phyloP scores from a whole-genome alignment of 1,139 yeast genomes.

The Suhomyces bokatorum region DNA sequence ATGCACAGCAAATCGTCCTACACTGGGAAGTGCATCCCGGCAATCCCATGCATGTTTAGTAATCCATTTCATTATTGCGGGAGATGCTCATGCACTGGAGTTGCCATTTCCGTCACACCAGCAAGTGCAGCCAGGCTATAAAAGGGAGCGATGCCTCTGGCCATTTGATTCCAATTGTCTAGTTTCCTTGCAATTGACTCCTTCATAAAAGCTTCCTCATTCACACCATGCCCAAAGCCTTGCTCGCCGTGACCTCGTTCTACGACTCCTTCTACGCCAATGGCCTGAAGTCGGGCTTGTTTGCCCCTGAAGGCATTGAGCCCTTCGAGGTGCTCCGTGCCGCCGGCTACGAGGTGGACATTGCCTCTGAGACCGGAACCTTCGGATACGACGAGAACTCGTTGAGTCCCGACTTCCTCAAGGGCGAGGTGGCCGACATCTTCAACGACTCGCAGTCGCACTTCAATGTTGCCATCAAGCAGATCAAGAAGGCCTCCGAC shows the following conservation, averaged over 20 bases:
- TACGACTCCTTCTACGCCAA: constrained; percentile 21
- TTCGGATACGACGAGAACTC: constrained; percentile 25
- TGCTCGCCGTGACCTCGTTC: constrained; percentile 22
- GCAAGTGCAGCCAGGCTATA: too few species aligned
- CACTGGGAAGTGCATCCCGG: too few species aligned
- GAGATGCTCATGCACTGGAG: too few species aligned
- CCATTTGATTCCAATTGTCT: too few species aligned
- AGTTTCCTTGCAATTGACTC: too few species aligned
- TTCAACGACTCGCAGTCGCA: constrained; percentile 17
- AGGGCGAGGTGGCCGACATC: constrained; percentile 16
- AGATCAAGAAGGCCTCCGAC: constrained; percentile 19
- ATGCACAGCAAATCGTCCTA: too few species aligned
- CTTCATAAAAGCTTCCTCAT: background rate
- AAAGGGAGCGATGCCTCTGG: too few species aligned
- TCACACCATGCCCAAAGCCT: constrained; percentile 18
- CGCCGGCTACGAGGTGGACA: constrained; percentile 21
- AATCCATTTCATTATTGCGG: too few species aligned
- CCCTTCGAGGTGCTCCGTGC: constrained; percentile 20
- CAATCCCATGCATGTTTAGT: too few species aligned
- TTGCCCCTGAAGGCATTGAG: constrained; percentile 22
- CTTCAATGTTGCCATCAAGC: constrained; percentile 16
- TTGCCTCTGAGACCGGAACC: constrained; percentile 25
- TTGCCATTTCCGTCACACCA: too few species aligned
- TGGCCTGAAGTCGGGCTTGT: constrained; percentile 23
- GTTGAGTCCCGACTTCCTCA: constrained; percentile 15